Conservation (phyloP, 1,284 basidiomycete species). For the Cystobasidium slooffiae region DNA sequence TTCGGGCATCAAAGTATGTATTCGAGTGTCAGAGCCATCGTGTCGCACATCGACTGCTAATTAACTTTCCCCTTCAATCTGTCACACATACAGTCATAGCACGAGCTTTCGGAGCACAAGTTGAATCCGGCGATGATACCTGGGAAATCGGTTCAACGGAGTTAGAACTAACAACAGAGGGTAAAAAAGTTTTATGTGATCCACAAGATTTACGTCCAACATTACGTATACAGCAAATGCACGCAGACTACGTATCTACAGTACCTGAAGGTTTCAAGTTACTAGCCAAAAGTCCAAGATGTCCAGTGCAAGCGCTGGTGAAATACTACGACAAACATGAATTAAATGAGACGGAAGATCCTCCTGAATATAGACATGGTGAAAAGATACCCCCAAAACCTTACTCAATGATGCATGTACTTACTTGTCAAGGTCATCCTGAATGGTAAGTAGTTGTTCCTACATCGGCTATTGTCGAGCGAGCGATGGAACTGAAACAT, state of each 20-base stretch:
- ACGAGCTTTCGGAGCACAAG: slow-evolving; percentile 50
- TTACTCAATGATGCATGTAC: slow-evolving; percentile 49
- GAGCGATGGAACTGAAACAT: background rate
- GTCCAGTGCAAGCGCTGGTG: slow-evolving; percentile 49
- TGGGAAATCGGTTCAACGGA: slow-evolving; percentile 46
- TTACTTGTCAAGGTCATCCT: slow-evolving; percentile 51
- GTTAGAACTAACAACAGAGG: slow-evolving; percentile 35
- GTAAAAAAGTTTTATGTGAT: slow-evolving; percentile 30
- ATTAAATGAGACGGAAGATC: slow-evolving; percentile 39
- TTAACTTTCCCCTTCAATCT: background rate
- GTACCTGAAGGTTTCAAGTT: slow-evolving; percentile 49
- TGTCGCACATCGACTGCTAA: background rate
- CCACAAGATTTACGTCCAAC: slow-evolving; percentile 42
- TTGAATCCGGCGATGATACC: slow-evolving; percentile 48
- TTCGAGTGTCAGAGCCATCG: background rate
- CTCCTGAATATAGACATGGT: slow-evolving; percentile 50
- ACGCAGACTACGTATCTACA: slow-evolving; percentile 49
- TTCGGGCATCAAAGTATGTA: slow-evolving; percentile 45
- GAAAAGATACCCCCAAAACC: slow-evolving; percentile 46
- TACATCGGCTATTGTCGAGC: background rate
- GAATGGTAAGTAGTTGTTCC: slow-evolving; percentile 47
- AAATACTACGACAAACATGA: slow-evolving; percentile 47
- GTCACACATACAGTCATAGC: slow-evolving; percentile 45
- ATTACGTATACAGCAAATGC: slow-evolving; percentile 52
- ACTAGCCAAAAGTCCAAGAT: slow-evolving; percentile 49